Evolutionary conservation across 176 grass and related monocot species (phyloP).

Genomic region (Microstegium vimineum): DNA sequence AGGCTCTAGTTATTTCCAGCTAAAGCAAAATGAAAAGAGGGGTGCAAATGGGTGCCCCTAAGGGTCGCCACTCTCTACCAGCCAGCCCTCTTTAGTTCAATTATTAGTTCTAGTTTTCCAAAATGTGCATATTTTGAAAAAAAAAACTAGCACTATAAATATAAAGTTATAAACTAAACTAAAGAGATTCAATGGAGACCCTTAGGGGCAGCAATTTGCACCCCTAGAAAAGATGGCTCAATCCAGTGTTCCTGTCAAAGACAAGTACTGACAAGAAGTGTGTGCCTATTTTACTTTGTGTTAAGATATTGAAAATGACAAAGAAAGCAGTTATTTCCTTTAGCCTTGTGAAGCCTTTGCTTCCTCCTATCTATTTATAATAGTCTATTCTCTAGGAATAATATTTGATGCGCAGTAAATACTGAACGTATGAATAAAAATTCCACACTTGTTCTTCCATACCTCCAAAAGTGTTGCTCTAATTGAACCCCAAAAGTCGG

Average conservation of each 20-base stretch:
- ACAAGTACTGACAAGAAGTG: background rate
- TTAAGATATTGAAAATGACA: background rate
- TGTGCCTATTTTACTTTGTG: background rate
- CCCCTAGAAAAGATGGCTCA: background rate
- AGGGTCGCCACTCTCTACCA: background rate
- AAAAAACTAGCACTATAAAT: background rate
- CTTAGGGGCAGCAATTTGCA: background rate
- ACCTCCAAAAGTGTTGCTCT: slow-evolving; percentile 77
- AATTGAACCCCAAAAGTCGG: slow-evolving; percentile 74
- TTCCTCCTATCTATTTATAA: slow-evolving; percentile 17
- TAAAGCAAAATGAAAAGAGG: background rate
- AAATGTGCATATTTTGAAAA: background rate
- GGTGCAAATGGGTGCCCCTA: background rate
- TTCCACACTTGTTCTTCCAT: background rate
- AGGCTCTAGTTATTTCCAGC: background rate
- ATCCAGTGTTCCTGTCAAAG: background rate
- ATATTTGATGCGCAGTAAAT: background rate
- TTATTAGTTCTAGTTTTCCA: background rate
- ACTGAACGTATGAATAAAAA: background rate
- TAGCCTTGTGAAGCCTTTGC: background rate
- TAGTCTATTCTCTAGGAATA: background rate
- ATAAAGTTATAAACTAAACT: too few species aligned
- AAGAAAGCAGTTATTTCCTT: background rate
- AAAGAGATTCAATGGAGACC: background rate
- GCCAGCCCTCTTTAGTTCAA: background rate